Evolutionary conservation across 2,329 filamentous ascomycete species (phyloP).

Genomic region (Pseudogymnoascus sp.): DNA sequence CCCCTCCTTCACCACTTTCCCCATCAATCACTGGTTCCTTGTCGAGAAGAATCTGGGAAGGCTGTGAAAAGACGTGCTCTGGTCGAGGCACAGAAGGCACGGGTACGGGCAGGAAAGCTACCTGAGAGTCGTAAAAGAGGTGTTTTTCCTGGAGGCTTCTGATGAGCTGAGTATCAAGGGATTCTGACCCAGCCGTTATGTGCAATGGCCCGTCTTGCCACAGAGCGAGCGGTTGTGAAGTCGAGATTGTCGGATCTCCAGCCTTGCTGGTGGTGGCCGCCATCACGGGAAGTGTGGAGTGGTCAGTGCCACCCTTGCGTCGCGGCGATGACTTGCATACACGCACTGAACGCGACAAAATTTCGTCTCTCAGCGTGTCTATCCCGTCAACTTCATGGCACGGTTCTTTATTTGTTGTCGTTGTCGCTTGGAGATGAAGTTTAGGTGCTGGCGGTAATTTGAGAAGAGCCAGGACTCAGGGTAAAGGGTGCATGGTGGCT

Average conservation of each 20-base stretch:
- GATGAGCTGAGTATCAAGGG: not conserved
- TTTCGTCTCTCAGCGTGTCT: not conserved
- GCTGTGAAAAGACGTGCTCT: not conserved
- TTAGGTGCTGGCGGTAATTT: not conserved
- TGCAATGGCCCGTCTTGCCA: conserved; percentile 3
- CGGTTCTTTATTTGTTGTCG: not conserved
- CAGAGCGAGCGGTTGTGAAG: not conserved
- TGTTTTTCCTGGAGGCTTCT: not conserved
- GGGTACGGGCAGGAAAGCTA: not conserved
- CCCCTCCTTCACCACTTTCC: not conserved
- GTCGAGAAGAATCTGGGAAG: not conserved
- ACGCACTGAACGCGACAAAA: not conserved
- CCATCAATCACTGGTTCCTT: not conserved
- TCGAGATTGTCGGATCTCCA: not conserved
- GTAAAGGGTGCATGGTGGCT: not conserved
- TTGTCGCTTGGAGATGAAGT: not conserved
- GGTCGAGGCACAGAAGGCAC: not conserved
- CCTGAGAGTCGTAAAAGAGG: not conserved
- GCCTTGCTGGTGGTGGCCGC: not conserved
- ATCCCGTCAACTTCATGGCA: not conserved
- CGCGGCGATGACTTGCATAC: conserved; percentile 8
- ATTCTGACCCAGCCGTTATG: not conserved
- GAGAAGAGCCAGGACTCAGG: not conserved
- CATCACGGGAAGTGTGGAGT: not conserved
- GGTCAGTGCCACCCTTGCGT: conserved; percentile 7